Evolutionary conservation across 2,329 filamentous ascomycete genomes (phyloP).

Genomic region (Ceratocystis harringtonii): DNA sequence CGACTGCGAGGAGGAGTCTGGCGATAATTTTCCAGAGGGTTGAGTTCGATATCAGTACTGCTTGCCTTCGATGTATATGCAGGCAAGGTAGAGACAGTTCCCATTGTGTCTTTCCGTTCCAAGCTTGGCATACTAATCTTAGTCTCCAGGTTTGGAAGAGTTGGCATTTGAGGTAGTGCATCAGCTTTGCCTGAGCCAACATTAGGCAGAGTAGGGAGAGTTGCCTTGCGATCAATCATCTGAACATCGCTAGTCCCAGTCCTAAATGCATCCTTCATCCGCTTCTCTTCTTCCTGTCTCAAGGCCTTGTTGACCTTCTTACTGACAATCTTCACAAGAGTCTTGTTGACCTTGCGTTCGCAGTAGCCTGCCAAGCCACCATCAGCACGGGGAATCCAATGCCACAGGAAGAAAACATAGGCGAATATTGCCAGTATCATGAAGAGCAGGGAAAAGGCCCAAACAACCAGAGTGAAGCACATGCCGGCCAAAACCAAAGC

Average conservation of each 20-base stretch:
- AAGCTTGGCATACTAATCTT: slow-evolving; percentile 23
- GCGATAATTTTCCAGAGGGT: slow-evolving; percentile 33
- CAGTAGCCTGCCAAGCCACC: slow-evolving; percentile 75
- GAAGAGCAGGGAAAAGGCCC: slow-evolving; percentile 65
- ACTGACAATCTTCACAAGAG: slow-evolving; percentile 70
- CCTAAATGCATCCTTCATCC: slow-evolving; percentile 38
- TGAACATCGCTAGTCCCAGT: slow-evolving; percentile 35
- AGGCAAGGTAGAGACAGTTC: slow-evolving; percentile 40
- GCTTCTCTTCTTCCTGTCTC: slow-evolving; percentile 55
- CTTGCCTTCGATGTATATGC: slow-evolving; percentile 45
- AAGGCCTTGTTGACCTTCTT: slow-evolving; percentile 80
- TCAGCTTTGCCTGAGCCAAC: slow-evolving; percentile 28
- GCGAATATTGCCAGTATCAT: slow-evolving; percentile 62
- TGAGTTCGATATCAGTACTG: slow-evolving; percentile 40
- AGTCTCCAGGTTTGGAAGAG: slow-evolving; percentile 32
- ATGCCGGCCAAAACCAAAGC: slow-evolving; percentile 76
- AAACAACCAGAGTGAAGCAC: slow-evolving; percentile 81
- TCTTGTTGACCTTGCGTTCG: slow-evolving; percentile 75
- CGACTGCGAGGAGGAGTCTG: slow-evolving; percentile 32
- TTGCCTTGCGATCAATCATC: slow-evolving; percentile 43
- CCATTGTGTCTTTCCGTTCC: slow-evolving; percentile 40
- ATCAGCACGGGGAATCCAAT: slow-evolving; percentile 73
- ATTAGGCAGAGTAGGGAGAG: slow-evolving; percentile 42
- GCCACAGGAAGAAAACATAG: slow-evolving; percentile 81
- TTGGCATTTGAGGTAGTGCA: slow-evolving; percentile 42